Evolutionary conservation across 164 flowering plant species (phyloP), one percentile per base, ranked within the genome.

Genomic region (Tinospora cordifolia): DNA sequence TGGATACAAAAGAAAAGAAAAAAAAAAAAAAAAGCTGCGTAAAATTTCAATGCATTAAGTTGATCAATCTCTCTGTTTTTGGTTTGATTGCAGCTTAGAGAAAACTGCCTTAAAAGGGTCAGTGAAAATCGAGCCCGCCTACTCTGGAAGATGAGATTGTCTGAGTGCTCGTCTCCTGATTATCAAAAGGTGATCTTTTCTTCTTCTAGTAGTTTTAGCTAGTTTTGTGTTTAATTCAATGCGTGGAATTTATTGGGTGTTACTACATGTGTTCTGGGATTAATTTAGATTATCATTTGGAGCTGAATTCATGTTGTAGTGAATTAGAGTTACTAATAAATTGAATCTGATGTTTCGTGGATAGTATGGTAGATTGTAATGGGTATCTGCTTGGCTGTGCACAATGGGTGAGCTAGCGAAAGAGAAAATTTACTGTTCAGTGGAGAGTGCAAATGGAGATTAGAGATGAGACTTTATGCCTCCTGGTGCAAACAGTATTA

Each of bases 91-190:
- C 81, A 91, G 96, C 86, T 90, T 17, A 85, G 89, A 54, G 88
- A 87, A 30, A 88, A 82, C 60, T 92, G 97, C 71, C 81, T 76
- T 79, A 85, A 74, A 68, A 87, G 97, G 77, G 80, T 92, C 10
- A 77, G 77, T 63, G 88, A 83, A 44, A 84, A 84, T 69, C 69
- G 97, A 65, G 77, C 36, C 22, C 84, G 82, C 38, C 74, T 92
- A 79, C 86, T 90, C 13, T 90, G 97, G 93, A 84, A 82, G 57
- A 75, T 85, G 77, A 83, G 97, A 77, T 66, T 75, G 68, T 81
- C 86, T 10, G 34, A 51, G 44, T 67, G 66, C 66, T 74, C 75
- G 9, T 72, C 75, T 68, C 51, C 62, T 25, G 39, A 76, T 72
- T 71, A 76, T 72, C 72, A 76, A 12, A 71, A 81, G 87, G 87